These are phyloP conservation scores for Phallus indusiatus DNA, from an alignment of 768 basidiomycete genomes.

Conservation along the genomic window DNA sequence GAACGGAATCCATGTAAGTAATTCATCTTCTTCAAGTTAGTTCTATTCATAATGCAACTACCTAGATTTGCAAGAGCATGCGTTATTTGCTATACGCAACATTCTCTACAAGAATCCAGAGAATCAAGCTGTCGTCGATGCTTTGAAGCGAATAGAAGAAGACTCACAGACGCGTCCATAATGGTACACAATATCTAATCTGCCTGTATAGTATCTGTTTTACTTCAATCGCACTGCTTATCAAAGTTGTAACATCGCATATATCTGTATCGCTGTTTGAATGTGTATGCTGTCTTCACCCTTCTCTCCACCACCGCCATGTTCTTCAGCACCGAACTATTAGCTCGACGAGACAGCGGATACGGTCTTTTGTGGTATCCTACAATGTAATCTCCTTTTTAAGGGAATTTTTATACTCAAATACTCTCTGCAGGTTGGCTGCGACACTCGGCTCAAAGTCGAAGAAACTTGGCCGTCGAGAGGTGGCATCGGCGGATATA, in stretches of 20 bases:
- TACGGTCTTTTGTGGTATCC: conserved; percentile 79
- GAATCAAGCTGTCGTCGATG: conserved; percentile 73
- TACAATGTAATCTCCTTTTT: not conserved
- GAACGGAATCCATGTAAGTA: conserved; percentile 87
- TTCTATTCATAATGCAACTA: not conserved
- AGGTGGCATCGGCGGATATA: conserved; percentile 81
- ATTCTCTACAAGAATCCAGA: conserved; percentile 65
- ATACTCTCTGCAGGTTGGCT: conserved; percentile 56
- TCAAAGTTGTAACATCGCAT: not conserved
- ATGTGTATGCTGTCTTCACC: not conserved
- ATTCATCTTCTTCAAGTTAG: not conserved
- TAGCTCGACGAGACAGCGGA: conserved; percentile 75
- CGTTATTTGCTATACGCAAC: conserved; percentile 75
- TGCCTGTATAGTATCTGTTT: not conserved
- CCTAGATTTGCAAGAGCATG: conserved; percentile 84
- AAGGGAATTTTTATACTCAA: not conserved
- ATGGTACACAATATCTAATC: not conserved
- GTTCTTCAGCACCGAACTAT: conserved; percentile 82
- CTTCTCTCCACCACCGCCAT: conserved; percentile 33
- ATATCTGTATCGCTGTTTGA: not conserved
- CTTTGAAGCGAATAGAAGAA: conserved; percentile 43
- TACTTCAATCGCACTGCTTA: not conserved
- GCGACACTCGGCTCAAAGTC: conserved; percentile 85
- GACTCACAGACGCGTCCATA: not conserved
- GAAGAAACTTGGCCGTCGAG: conserved; percentile 74